Evolutionary conservation across 345 rosid genomes (phyloP).

Genomic region (Hevea brasiliensis): DNA sequence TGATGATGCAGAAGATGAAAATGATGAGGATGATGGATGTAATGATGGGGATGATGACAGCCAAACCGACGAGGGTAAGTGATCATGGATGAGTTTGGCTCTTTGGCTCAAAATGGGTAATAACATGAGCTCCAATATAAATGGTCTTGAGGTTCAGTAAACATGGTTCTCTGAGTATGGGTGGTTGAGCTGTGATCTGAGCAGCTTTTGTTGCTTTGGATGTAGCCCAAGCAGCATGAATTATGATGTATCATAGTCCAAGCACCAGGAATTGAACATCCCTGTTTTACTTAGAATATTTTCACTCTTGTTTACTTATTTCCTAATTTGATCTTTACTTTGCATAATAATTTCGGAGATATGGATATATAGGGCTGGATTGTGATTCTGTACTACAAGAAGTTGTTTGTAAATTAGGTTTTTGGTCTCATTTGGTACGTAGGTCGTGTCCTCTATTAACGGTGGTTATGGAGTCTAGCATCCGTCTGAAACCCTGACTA

Average conservation of each 20-base stretch:
- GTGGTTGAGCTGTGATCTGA: conserved; percentile 10
- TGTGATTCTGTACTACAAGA: too few species aligned
- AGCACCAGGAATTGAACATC: neutral
- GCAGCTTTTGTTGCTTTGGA: neutral
- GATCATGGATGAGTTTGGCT: neutral
- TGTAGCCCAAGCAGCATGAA: neutral
- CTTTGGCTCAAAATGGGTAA: neutral
- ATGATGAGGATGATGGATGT: conserved; percentile 23
- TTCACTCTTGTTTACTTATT: neutral
- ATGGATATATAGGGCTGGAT: too few species aligned
- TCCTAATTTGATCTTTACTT: neutral
- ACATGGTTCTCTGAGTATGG: conserved; percentile 7
- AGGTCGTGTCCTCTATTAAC: too few species aligned
- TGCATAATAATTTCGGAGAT: too few species aligned
- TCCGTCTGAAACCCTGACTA: too few species aligned
- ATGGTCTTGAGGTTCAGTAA: neutral
- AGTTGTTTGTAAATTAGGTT: too few species aligned
- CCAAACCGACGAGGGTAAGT: conserved; percentile 54
- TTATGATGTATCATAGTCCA: neutral
- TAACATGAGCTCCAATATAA: neutral
- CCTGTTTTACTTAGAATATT: conserved; percentile 5
- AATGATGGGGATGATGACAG: conserved; percentile 19
- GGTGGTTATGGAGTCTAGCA: too few species aligned
- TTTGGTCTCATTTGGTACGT: too few species aligned
- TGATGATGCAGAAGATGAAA: conserved; percentile 32